Base-by-base conservation (phyloP, 345 rosid genomes). In the Cardamine occulta region DNA sequence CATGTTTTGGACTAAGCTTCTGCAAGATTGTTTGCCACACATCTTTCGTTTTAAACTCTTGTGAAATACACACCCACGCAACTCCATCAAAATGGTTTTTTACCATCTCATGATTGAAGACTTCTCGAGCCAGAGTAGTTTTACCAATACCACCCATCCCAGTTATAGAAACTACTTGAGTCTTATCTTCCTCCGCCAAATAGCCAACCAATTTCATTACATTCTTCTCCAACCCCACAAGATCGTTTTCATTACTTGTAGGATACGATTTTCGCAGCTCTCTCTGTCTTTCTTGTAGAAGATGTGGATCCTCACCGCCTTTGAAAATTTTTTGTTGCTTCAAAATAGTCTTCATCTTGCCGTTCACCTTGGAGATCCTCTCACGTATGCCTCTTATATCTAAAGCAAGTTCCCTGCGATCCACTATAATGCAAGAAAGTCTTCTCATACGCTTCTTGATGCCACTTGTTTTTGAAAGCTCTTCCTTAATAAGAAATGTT, bases 141-240 rank as follows among this genome's bases (percentile, higher is more conserved):
- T 84, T 87, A 7, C 91, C 88, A 26, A 84, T 68, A 28, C 91
- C 91, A 0, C 88, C 84, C 88, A 85, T 85, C n/a, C 91, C 89
- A 2, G 66, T 70, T 14, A 87, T 72, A 1, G 81, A 71, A 31
- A 86, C 75, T 15, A 79, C 76, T 23, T 48, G 59, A 28, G 0
- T 60, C 2, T 35, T 60, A 0, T 21, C 61, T 6, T 35, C 65
- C 7, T 0, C 62, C 10, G 66, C 52, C 58, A 86, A 58, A 37
- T 70, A 13, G 4, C 66, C 51, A 49, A 83, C 80, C 48, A 86
- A 8, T 4, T 1, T 18, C 3, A 32, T 0, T 0, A 79, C 49
- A 17, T 75, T 79, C 2, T 60, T 11, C 32, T 81, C 85, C 44
- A 76, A 74, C 5, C 87, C 89, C 29, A 86, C 87, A 54, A 82